These are phyloP conservation scores for Abortiporus biennis DNA, from an alignment of 1,284 basidiomycete genomes.

Conservation along the genomic window DNA sequence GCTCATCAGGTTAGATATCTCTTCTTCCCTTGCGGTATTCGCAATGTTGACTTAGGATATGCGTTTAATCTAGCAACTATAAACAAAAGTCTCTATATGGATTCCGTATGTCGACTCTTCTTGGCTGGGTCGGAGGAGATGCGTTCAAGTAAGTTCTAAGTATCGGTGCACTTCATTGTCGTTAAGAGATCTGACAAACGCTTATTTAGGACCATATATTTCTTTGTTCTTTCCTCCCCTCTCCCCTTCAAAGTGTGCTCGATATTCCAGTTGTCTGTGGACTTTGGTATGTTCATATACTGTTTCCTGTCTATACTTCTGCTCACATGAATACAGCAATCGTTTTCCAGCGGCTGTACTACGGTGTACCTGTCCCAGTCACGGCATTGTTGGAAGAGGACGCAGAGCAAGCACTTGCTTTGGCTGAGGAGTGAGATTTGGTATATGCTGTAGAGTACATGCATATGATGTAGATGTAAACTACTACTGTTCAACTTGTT, in stretches of 20 bases:
- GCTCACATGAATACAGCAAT: conserved; percentile 44
- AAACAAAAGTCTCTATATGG: conserved; percentile 76
- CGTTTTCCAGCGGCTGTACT: conserved; percentile 61
- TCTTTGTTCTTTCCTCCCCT: conserved; percentile 65
- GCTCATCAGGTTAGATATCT: conserved; percentile 51
- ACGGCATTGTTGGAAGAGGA: conserved; percentile 56
- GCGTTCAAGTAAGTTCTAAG: conserved; percentile 62
- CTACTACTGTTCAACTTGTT: too few relatives aligned
- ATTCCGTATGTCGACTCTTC: conserved; percentile 74
- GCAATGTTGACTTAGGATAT: not conserved
- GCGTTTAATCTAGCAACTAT: conserved; percentile 50
- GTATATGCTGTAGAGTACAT: not conserved
- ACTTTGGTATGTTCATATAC: conserved; percentile 37
- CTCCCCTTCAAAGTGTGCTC: conserved; percentile 78
- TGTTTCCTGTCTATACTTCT: conserved; percentile 9
- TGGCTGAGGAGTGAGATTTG: conserved; percentile 46
- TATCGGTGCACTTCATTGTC: conserved; percentile 5
- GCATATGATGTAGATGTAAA: not conserved
- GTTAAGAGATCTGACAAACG: conserved; percentile 1
- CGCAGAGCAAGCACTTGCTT: conserved; percentile 61
- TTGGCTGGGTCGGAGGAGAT: conserved; percentile 81
- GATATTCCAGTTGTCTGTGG: conserved; percentile 74
- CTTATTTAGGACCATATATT: conserved; percentile 61
- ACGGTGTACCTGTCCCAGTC: conserved; percentile 58
- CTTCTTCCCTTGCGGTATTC: conserved; percentile 15